Conservation (phyloP, 805 yeast species). For the Wickerhamiella occidentalis region DNA sequence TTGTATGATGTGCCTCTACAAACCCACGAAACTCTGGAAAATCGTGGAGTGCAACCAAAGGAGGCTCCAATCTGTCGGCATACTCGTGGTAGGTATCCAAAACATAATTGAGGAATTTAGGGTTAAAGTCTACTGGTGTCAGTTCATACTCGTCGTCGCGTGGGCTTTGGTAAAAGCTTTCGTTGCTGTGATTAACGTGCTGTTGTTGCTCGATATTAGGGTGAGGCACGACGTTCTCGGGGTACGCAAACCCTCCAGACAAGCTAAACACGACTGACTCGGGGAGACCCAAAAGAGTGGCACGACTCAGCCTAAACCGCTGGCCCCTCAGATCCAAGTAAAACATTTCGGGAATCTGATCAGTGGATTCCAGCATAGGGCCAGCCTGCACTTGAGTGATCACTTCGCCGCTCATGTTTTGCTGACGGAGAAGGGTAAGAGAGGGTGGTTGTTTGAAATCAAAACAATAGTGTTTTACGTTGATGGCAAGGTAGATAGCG, state of each 20-base stretch:
- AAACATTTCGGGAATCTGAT: slow-evolving; percentile 27
- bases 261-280: slow-evolving; percentile 78
- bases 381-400: slow-evolving; percentile 20
- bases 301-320: slow-evolving; percentile 65
- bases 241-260: slow-evolving; percentile 75
- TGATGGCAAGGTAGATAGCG: too few relatives aligned
- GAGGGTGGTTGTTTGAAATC: neutral
- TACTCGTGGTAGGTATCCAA: slow-evolving; percentile 37
- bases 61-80: slow-evolving; percentile 40
- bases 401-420: slow-evolving; percentile 32
- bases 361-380: slow-evolving; percentile 5
- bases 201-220: slow-evolving; percentile 6
- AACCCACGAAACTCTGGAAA: slow-evolving; percentile 18
- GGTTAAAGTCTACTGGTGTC: slow-evolving; percentile 62
- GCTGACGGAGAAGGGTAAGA: neutral
- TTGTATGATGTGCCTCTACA: slow-evolving; percentile 10
- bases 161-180: slow-evolving; percentile 9
- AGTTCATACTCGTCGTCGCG: slow-evolving; percentile 12
- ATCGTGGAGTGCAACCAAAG: slow-evolving; percentile 13
- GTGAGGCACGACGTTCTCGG: slow-evolving; percentile 52
- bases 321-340: slow-evolving; percentile 67
- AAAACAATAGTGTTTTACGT: too few relatives aligned
- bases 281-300: slow-evolving; percentile 82
- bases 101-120: slow-evolving; percentile 75
- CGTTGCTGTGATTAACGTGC: slow-evolving; percentile 17